Base-by-base conservation (phyloP, 2,329 filamentous ascomycete genomes). In the Hypoxylon sp. region DNA sequence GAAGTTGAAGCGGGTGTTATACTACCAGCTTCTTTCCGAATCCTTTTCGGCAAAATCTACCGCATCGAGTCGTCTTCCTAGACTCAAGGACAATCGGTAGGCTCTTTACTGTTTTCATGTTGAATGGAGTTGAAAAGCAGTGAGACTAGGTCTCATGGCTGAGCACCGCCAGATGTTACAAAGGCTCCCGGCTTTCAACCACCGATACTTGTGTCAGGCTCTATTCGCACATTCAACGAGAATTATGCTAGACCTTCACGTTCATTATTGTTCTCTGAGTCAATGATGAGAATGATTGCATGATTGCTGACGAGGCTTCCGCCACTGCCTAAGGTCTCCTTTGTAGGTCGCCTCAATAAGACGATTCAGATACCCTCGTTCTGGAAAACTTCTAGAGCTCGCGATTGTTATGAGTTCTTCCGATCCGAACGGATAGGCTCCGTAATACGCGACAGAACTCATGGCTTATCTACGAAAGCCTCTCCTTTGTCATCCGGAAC, bases 291-390 rank as follows among this genome's bases (percentile, higher is more conserved):
- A 68, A 61, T 46, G 32, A 22, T 11, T 62, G 62, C 65, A 68
- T 66, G 63, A 39, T 15, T 54, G 20, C 37, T 47, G 63, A 68
- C 65, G 49, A 65, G 54, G 58, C 61, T 34, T 19, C 17, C 46
- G 44, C 34, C 15, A 19, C 28, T 44, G 28, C 30, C 47, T 53
- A 28, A 32, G 13, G 6, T 37, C 54, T 52, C 55, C 56, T 71
- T 72, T 72, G 68, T 70, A 60, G 20, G n/a, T 22, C 37, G 30
- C 37, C 54, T 61, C 47, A 58, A 72, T 69, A 71, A 72, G 59
- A 71, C 68, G 61, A 65, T 55, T 62, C 60, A 61, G 53, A 28
- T 41, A 34, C 19, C 63, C 57, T 56, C 59, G 55, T 66, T 64
- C 57, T 64, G 64, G 65, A 72, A 70, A 66, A 26, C 47, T 69